Conservation (phyloP, 768 basidiomycete species). For the Amanita molliuscula region DNA sequence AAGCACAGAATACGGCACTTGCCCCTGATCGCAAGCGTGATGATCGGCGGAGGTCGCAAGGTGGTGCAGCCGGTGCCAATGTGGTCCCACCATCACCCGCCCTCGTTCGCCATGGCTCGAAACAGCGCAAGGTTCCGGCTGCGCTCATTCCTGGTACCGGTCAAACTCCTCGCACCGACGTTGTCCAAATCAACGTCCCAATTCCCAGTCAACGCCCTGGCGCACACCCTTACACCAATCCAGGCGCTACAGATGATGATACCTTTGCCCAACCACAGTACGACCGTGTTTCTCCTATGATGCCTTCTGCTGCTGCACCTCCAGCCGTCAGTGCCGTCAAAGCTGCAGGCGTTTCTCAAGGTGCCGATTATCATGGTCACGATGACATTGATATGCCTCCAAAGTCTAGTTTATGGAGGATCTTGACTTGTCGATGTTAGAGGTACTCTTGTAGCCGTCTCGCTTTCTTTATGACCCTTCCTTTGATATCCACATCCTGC, state of each 20-base stretch:
- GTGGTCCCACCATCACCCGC: slow-evolving; percentile 69
- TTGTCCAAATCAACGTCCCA: slow-evolving; percentile 67
- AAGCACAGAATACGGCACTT: slow-evolving; percentile 47
- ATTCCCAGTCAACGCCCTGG: slow-evolving; percentile 42
- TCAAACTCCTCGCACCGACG: slow-evolving; percentile 65
- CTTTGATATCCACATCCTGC: neutral
- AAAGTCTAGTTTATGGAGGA: slow-evolving; percentile 48
- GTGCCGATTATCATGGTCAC: slow-evolving; percentile 47
- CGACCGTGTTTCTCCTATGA: slow-evolving; percentile 78
- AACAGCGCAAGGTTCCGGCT: slow-evolving; percentile 52
- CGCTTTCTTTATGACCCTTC: neutral
- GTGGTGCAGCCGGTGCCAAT: slow-evolving; percentile 35
- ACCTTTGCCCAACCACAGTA: slow-evolving; percentile 52
- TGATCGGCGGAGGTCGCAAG: slow-evolving; percentile 55
- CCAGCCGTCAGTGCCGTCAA: slow-evolving; percentile 67
- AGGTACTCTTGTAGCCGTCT: slow-evolving; percentile 13
- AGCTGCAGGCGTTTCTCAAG: slow-evolving; percentile 56
- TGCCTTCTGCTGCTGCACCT: slow-evolving; percentile 57
- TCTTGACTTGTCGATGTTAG: slow-evolving; percentile 75
- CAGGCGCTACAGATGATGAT: slow-evolving; percentile 50
- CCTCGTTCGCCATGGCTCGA: slow-evolving; percentile 67
- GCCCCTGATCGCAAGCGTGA: slow-evolving; percentile 53
- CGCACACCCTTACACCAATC: slow-evolving; percentile 59
- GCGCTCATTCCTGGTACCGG: slow-evolving; percentile 48
- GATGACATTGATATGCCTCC: slow-evolving; percentile 42